Evolutionary conservation across 179 eudicot genomes (phyloP), one percentile per base, ranked within the genome.

Genomic region (Nepenthes alata): DNA sequence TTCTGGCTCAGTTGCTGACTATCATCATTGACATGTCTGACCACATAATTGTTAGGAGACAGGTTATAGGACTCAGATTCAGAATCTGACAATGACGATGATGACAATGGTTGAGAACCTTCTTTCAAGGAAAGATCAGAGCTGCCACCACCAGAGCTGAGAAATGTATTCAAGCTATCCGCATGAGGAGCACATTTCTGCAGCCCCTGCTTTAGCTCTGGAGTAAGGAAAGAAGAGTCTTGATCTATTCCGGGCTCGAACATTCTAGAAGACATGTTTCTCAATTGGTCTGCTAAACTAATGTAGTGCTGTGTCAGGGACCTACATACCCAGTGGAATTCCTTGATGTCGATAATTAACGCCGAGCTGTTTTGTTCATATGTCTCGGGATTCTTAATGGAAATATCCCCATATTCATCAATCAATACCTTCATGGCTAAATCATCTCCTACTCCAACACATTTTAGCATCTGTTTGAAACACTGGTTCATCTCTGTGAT

Each of bases 171-270:
- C 48, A 39, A 14, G 45, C 55, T 39, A 36, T 65, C 61, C 10
- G 11, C 61, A 6, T 35, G 56, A 57, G 47, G 54, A 35, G 8
- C 37, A 57, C 34, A 55, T 15, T 55, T 64, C n/a, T 14, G 38
- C n/a, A 64, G 34, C 11, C 38, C 52, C 59, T 7, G 8, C 41
- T 54, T 44, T 16, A 12, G 14, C 39, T 34, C 60, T 34, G 41
- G 67, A 38, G 67, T 55, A 11, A 25, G 41, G 38, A 35, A 44
- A 15, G 60, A 54, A 64, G 58, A 55, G 12, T 64, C 60, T 44
- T 39, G 52, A 38, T 45, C 67, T 16, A 8, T 11, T 15, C 15
- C 12, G 13, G 59, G 9, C 1, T n/a, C 56, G 50, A 61, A 35
- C 63, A 47, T 45, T 13, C 53, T 38, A 44, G 37, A 3, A 47